Evolutionary conservation across 352 stramenopile species (phyloP).

Genomic region (Phytophthora multivora): DNA sequence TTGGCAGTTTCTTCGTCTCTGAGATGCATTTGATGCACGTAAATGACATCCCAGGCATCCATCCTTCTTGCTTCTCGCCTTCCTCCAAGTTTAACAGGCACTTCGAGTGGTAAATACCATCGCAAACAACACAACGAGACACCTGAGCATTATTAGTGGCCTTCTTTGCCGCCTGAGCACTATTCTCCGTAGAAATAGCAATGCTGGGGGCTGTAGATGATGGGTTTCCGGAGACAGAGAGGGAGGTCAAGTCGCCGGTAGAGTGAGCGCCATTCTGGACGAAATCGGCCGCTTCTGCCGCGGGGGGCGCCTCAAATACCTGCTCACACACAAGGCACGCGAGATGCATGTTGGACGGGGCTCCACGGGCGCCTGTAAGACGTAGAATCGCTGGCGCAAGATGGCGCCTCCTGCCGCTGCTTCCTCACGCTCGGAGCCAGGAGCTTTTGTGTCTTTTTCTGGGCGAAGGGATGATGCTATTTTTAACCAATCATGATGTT

Average conservation of each 20-base stretch:
- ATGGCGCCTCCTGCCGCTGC: slow-evolving; percentile 20
- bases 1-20: not conserved
- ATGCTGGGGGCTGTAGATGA: slow-evolving; percentile 1
- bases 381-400: slow-evolving; percentile 12
- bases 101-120: slow-evolving; percentile 48
- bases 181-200: not conserved
- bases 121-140: slow-evolving; percentile 39
- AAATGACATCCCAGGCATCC: slow-evolving; percentile 3
- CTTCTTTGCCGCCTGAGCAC: not conserved
- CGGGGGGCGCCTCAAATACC: slow-evolving; percentile 8
- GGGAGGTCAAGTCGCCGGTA: not conserved
- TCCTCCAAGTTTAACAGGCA: slow-evolving; percentile 31
- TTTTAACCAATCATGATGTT: too few relatives aligned
- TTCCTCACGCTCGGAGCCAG: slow-evolving; percentile 20
- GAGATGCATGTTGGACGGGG: slow-evolving; percentile 33
- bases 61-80: not conserved
- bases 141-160: slow-evolving; percentile 7
- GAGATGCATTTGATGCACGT: slow-evolving; percentile 31
- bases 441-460: slow-evolving; percentile 13
- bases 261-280: slow-evolving; percentile 19
- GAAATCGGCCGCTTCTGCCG: slow-evolving; percentile 7
- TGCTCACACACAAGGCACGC: slow-evolving; percentile 53
- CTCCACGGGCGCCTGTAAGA: not conserved
- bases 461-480: not conserved
- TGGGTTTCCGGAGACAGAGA: not conserved